These are phyloP conservation scores for Fistulifera pelliculosa DNA, from an alignment of 108 stramenopile genomes.

Conservation along the genomic window DNA sequence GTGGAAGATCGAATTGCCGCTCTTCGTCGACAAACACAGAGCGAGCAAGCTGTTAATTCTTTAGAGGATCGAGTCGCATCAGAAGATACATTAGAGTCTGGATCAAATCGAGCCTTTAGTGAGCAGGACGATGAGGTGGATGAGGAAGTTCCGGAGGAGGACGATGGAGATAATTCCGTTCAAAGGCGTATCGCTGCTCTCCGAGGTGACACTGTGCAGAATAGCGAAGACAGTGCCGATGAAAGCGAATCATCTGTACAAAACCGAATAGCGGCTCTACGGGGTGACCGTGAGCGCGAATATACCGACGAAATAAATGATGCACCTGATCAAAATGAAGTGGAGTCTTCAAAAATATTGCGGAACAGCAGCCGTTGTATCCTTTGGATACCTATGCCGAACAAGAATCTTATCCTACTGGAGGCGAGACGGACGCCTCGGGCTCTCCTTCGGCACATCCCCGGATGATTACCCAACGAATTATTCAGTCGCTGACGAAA, in stretches of 20 bases:
- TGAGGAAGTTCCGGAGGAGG: not conserved
- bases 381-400: not conserved
- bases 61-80: not conserved
- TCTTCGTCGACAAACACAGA: slow-evolving; percentile 5
- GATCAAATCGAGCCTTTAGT: not conserved
- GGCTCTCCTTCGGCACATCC: slow-evolving; percentile 10
- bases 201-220: not conserved
- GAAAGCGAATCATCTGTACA: slow-evolving; percentile 12
- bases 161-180: slow-evolving; percentile 8
- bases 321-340: no score
- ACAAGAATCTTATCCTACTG: not conserved
- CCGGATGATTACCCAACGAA: slow-evolving; percentile 6
- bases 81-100: not conserved
- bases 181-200: slow-evolving; percentile 15
- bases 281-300: slow-evolving; percentile 3
- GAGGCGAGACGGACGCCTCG: slow-evolving; percentile 1
- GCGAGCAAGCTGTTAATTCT: not conserved
- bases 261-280: not conserved
- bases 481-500: not conserved
- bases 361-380: not conserved
- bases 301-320: not conserved
- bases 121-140: not conserved
- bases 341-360: not conserved
- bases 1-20: slow-evolving; percentile 18
- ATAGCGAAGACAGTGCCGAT: slow-evolving; percentile 1